Percentiles rank a stretch among this genome's conserved stretches.
Evolutionary conservation across 495 filamentous ascomycete genomes (phyloP).

Genomic region (Xylaria bambusicola): DNA sequence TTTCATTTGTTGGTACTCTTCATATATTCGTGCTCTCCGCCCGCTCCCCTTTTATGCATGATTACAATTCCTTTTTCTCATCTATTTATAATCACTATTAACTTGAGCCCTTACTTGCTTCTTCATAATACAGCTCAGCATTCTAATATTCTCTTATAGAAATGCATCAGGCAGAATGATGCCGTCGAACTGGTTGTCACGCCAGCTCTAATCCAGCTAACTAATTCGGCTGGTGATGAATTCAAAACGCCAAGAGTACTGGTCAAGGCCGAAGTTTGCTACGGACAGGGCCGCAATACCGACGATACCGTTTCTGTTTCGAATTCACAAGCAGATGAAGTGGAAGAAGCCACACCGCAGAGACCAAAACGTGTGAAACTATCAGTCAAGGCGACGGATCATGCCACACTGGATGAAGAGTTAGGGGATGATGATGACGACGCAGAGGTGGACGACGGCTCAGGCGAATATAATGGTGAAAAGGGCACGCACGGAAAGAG

Average conservation of each 20-base stretch:
- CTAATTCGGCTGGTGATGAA: neutral
- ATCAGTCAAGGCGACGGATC: neutral
- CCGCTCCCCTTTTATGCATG: neutral
- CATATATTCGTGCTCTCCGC: no score
- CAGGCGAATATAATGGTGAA: no score
- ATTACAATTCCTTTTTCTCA: no score
- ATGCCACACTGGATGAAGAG: neutral
- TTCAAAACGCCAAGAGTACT: neutral
- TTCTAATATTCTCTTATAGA: neutral
- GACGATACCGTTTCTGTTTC: neutral
- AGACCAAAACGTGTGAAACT: no score
- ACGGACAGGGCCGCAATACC: neutral
- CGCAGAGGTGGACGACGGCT: no score
- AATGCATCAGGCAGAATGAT: neutral
- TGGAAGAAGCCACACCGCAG: no score
- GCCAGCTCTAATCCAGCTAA: slow-evolving; percentile 4
- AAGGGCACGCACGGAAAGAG: no score
- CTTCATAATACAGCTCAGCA: no score
- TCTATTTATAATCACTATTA: no score
- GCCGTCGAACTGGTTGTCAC: slow-evolving; percentile 7
- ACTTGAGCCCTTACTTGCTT: no score
- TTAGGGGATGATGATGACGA: no score
- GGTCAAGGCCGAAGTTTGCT: slow-evolving; percentile 11
- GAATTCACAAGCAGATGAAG: neutral
- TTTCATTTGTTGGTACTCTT: no score